Evolutionary conservation across 2,329 filamentous ascomycete genomes (phyloP), one percentile per base, ranked within the genome.

Genomic region (Podosphaera xanthii): DNA sequence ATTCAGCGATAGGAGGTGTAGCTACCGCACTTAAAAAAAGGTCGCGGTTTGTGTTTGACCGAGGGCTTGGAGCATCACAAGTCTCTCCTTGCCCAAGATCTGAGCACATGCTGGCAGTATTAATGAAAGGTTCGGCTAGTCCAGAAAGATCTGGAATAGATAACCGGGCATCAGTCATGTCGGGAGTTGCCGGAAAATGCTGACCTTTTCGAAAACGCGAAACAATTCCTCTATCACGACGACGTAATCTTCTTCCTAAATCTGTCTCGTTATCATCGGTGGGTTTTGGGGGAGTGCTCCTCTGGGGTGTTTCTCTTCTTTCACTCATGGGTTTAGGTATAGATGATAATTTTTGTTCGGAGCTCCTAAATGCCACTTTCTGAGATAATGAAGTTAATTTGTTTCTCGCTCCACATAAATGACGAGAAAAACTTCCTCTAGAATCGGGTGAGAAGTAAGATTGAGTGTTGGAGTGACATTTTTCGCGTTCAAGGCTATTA

Each of bases 1-100:
- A 79, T 62, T 89, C 86, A 7, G 80, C 84, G 63, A 88, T 81
- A 5, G 86, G 86, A 36, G 86, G 86, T 8, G 86, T 88, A 58
- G 86, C 83, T 57, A 83, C 80, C 61, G 76, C 81, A 67, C 75
- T 77, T 64, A 65, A 60, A 65, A 85, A 84, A 40, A 79, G 73
- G 9, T 80, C 81, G 60, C 79, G 76, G 30, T 60, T 59, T 8
- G 64, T 30, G 62, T 60, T 40, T 62, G 63, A 42, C 62, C 65
- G 44, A 52, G 56, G 22, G 53, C 59, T 38, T 66, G 22, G 31
- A 30, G 31, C 64, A n/a, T 66, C 64, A 46, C 67, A 68, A 4
- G 67, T 65, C n/a, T 64, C 63, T 36, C 62, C 66, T 46, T 67
- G 65, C 63, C 79, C 82, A 14, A 64, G 38, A 36, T 71, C 71